Evolutionary conservation across 208 protist species (phyloP).

Genomic region (Crithidia mellificae): DNA sequence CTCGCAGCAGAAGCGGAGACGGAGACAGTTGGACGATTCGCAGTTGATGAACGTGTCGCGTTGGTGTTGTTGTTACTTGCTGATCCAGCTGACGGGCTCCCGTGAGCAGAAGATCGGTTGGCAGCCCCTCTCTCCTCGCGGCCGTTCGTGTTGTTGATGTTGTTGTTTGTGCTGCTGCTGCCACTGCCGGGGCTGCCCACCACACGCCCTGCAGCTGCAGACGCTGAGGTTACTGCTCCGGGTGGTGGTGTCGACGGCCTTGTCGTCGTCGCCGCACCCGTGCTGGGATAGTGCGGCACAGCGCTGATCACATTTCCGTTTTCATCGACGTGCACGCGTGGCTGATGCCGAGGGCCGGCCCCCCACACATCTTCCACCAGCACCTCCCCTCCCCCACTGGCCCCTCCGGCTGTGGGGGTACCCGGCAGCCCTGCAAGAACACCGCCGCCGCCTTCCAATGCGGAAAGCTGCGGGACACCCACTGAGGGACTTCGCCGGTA

Average conservation of each 20-base stretch:
- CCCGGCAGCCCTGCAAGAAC: too few species aligned
- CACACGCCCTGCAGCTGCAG: neutral
- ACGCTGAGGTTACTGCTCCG: too few species aligned
- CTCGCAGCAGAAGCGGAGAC: neutral
- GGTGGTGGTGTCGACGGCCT: too few species aligned
- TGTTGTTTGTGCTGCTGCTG: neutral
- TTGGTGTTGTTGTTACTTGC: neutral
- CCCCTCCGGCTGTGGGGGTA: too few species aligned
- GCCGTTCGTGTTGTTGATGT: neutral
- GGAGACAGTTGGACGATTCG: neutral
- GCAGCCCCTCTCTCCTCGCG: too few species aligned
- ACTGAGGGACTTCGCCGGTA: constrained; percentile 8
- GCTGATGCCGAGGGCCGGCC: constrained; percentile 20
- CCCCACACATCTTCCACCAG: constrained; percentile 21
- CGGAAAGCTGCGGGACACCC: neutral
- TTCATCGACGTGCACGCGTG: constrained; percentile 5
- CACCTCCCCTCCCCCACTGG: neutral
- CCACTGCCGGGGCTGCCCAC: neutral
- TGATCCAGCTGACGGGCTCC: too few species aligned
- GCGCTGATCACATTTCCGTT: neutral
- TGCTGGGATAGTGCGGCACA: neutral
- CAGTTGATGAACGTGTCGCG: neutral
- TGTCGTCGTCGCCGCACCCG: neutral
- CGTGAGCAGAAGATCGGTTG: too few species aligned
- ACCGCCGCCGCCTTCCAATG: neutral